Base-by-base conservation (phyloP, 2,329 filamentous ascomycete genomes). In the Ophiocordyceps sinensis region DNA sequence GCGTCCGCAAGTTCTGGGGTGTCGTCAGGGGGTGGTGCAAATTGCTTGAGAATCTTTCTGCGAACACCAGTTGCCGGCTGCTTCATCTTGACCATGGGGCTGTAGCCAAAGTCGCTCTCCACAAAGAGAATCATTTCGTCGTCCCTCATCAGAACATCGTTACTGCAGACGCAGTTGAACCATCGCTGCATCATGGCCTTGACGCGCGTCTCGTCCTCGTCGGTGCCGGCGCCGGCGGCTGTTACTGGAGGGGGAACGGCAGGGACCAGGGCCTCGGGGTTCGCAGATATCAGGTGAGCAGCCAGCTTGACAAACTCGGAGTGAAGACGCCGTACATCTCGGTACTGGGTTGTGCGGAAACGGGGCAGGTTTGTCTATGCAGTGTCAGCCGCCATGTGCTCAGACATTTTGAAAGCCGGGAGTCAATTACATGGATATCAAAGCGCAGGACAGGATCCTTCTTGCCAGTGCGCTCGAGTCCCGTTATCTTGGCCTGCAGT, bases 41-140 rank as follows among this genome's bases (percentile, higher is more conserved):
- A 98, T 61, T 98, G 91, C 70, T 98, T 98, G 58, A 98, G 70
- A 45, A 96, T 82, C 67, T 95, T 95, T 56, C 91, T 77, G 47
- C 91, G 79, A 51, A 98, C 86, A 36, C 91, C 91, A 2, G 91
- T 98, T 9, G 91, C 91, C 19, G 91, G 91, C 61, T 98, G 91
- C 68, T 93, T 94, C 72, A 87, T 86, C 60, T 89, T 82, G 37
- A 95, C 81, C 55, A 96, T 83, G 1, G 91, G 91, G 54, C 87
- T 95, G 62, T 98, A 98, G 34, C 91, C 91, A 60, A 95, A 96
- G 60, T 98, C 91, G 57, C 86, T 94, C 64, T 98, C 91, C n/a
- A 98, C 87, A 53, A 98, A 98, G 45, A 96, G 79, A 5, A 95
- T 78, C 78, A 96, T 89, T 64, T 98, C 91, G 47, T 96, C 89